Conservation (phyloP, 2,329 filamentous ascomycete genomes). For the Pseudogymnoascus sp. region DNA sequence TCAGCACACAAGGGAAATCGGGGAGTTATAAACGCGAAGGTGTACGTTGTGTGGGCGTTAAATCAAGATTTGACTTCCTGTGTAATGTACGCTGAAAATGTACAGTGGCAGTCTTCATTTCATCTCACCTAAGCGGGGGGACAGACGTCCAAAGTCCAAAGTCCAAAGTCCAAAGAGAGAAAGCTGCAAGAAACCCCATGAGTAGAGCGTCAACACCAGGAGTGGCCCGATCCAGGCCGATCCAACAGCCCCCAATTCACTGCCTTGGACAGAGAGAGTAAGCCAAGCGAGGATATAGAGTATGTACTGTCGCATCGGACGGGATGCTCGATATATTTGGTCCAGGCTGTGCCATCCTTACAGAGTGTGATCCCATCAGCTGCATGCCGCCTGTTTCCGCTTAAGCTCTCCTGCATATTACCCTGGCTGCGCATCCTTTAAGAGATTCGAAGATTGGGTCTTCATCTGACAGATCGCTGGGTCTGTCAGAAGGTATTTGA, state of each 20-base stretch:
- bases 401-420: constrained; percentile 2
- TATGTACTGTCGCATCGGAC: background rate
- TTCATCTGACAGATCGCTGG: constrained; percentile 6
- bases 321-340: constrained; percentile 3
- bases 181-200: background rate
- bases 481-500: background rate
- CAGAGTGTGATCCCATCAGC: constrained; percentile 2
- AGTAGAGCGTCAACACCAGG: background rate
- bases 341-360: constrained; percentile 2
- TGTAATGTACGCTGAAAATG: background rate
- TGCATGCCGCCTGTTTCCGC: constrained; percentile 5
- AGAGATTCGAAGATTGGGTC: constrained; percentile 4
- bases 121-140: background rate
- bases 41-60: background rate
- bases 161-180: background rate
- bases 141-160: too few species aligned
- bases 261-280: background rate
- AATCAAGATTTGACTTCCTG: background rate
- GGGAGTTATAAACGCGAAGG: background rate
- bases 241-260: background rate
- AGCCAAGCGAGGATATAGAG: background rate
- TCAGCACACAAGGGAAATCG: background rate
- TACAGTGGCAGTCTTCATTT: background rate
- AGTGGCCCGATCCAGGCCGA: background rate
- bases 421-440: background rate